These are phyloP conservation scores for Ligustrum vulgare DNA, from an alignment of 257 asterid genomes.

Conservation along the genomic window DNA sequence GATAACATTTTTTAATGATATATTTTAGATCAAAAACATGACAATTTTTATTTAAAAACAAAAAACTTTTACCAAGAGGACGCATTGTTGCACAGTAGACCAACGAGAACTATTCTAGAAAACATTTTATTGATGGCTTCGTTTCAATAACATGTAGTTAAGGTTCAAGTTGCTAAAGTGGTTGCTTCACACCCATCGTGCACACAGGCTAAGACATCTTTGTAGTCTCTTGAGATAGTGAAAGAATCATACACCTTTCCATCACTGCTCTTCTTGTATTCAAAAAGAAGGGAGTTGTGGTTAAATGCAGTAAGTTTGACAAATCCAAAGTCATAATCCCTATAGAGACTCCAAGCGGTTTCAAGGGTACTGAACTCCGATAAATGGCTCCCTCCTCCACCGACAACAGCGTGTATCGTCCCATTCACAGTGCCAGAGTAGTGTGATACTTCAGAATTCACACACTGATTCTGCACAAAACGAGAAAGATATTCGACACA, in stretches of 20 bases:
- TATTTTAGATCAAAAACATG: no score
- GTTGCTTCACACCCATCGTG: conserved; percentile 60
- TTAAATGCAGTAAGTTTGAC: background rate
- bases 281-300: background rate
- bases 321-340: conserved; percentile 40
- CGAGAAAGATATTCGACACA: conserved; percentile 19
- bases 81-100: background rate
- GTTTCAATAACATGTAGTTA: background rate
- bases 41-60: no score
- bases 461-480: conserved; percentile 52
- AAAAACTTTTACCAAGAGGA: no score
- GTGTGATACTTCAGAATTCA: conserved; percentile 43
- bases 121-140: background rate
- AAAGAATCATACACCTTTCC: background rate
- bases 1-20: no score
- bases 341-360: conserved; percentile 47
- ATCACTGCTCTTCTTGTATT: background rate
- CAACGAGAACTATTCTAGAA: background rate
- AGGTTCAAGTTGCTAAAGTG: conserved; percentile 33
- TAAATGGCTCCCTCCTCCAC: conserved; percentile 49
- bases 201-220: conserved; percentile 56
- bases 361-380: conserved; percentile 29
- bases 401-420: conserved; percentile 52
- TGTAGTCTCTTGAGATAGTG: conserved; percentile 6
- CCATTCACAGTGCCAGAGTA: conserved; percentile 64